Conservation (phyloP, 2,329 filamentous ascomycete species). For the Botrytis squamosa region DNA sequence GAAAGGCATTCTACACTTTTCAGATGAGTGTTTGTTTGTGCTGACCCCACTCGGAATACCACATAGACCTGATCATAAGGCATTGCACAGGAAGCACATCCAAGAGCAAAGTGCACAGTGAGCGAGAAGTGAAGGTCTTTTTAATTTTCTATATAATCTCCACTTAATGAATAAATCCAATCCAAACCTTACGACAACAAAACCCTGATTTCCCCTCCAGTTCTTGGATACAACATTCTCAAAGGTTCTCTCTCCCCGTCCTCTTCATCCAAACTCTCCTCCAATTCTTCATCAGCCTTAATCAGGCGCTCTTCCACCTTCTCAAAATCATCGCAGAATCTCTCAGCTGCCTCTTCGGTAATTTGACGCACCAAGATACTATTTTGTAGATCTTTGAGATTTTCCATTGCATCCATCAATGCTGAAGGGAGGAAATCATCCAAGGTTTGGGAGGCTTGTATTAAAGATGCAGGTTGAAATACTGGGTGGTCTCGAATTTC, state of each 20-base stretch:
- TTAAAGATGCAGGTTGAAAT: conserved; percentile 61
- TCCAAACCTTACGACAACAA: conserved; percentile 35
- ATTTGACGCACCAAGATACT: conserved; percentile 69
- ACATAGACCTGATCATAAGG: neutral
- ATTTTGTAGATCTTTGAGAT: conserved; percentile 71
- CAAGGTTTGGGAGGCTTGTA: conserved; percentile 68
- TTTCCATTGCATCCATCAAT: conserved; percentile 85
- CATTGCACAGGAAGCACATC: neutral
- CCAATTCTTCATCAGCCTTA: conserved; percentile 52
- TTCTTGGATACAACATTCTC: conserved; percentile 38
- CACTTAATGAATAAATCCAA: neutral
- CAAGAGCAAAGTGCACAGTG: neutral
- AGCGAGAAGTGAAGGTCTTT: neutral
- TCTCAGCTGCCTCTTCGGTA: conserved; percentile 78
- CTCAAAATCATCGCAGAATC: conserved; percentile 84
- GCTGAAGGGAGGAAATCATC: conserved; percentile 93
- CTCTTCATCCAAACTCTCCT: conserved; percentile 28
- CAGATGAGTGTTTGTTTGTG: neutral
- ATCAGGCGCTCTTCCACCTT: conserved; percentile 61
- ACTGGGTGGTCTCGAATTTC: conserved; percentile 52
- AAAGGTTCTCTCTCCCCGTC: conserved; percentile 33
- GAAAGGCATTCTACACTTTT: neutral
- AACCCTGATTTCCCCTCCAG: conserved; percentile 40
- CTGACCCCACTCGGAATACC: neutral
- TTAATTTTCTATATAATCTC: neutral